Evolutionary conservation across 352 stramenopile genomes (phyloP).

Genomic region (Phytopythium delawarense): DNA sequence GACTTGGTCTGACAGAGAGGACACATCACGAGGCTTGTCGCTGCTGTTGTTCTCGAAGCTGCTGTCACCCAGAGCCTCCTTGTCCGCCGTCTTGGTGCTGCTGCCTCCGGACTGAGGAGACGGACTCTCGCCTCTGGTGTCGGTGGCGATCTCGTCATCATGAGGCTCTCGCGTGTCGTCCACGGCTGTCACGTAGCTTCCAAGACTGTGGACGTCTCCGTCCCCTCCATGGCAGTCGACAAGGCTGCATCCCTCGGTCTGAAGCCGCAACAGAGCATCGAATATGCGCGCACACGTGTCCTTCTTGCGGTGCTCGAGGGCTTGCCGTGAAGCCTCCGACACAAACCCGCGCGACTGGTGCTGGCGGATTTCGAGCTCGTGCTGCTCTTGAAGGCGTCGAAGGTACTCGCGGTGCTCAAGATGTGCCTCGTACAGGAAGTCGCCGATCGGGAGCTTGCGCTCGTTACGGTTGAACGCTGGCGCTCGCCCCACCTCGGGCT

Average conservation of each 20-base stretch:
- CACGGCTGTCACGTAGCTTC: neutral
- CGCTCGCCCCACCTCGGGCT: slow-evolving; percentile 53
- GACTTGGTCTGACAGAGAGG: neutral
- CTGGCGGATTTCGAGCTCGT: slow-evolving; percentile 38
- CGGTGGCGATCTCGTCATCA: neutral
- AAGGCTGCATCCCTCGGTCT: neutral
- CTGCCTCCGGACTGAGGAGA: neutral
- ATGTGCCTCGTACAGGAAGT: slow-evolving; percentile 68
- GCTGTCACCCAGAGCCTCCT: neutral
- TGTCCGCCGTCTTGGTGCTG: neutral
- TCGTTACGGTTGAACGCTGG: slow-evolving; percentile 73
- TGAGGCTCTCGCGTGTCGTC: neutral
- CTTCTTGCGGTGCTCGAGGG: slow-evolving; percentile 48
- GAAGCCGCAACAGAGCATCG: slow-evolving; percentile 22
- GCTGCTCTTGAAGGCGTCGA: slow-evolving; percentile 36
- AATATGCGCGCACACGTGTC: slow-evolving; percentile 63
- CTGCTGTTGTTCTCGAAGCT: neutral
- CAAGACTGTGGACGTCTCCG: neutral
- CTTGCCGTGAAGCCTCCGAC: slow-evolving; percentile 48
- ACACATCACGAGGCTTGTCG: neutral
- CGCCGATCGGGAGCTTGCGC: slow-evolving; percentile 59
- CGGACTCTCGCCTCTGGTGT: neutral
- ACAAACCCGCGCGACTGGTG: slow-evolving; percentile 49
- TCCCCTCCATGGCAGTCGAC: neutral
- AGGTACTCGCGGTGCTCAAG: slow-evolving; percentile 62